phyloP scores from a whole-genome alignment of 2,329 filamentous ascomycete species.

The Chaetomium sp. region DNA sequence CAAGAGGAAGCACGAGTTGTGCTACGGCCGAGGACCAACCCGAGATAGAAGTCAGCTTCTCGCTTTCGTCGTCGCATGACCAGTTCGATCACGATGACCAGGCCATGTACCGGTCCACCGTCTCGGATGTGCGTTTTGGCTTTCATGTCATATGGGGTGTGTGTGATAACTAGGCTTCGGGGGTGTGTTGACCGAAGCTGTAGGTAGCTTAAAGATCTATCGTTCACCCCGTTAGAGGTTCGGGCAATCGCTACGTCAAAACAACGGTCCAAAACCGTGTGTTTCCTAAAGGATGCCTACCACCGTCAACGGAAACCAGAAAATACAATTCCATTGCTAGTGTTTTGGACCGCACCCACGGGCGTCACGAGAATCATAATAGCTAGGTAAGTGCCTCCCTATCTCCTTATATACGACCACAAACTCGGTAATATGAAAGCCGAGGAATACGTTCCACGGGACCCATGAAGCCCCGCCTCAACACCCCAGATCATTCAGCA shows the following conservation, averaged over 20 bases:
- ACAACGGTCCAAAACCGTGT: too few species aligned
- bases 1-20: slow-evolving; percentile 10
- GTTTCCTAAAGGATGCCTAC: too few species aligned
- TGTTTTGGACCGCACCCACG: too few species aligned
- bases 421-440: not conserved
- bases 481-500: not conserved
- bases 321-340: too few species aligned
- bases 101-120: not conserved
- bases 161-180: not conserved
- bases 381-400: too few species aligned
- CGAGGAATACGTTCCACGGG: too few species aligned
- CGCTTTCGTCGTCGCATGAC: slow-evolving; percentile 5
- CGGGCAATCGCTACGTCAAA: too few species aligned
- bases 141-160: slow-evolving; percentile 9
- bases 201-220: too few species aligned
- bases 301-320: too few species aligned
- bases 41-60: slow-evolving; percentile 8
- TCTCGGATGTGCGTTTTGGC: slow-evolving; percentile 6
- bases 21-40: slow-evolving; percentile 4
- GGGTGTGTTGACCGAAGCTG: not conserved
- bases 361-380: too few species aligned
- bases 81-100: not conserved
- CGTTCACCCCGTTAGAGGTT: too few species aligned
- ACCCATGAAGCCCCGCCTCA: not conserved
- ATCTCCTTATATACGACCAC: too few species aligned